phyloP scores from a whole-genome alignment of 1,284 basidiomycete genomes.

The Cerrena zonata region DNA sequence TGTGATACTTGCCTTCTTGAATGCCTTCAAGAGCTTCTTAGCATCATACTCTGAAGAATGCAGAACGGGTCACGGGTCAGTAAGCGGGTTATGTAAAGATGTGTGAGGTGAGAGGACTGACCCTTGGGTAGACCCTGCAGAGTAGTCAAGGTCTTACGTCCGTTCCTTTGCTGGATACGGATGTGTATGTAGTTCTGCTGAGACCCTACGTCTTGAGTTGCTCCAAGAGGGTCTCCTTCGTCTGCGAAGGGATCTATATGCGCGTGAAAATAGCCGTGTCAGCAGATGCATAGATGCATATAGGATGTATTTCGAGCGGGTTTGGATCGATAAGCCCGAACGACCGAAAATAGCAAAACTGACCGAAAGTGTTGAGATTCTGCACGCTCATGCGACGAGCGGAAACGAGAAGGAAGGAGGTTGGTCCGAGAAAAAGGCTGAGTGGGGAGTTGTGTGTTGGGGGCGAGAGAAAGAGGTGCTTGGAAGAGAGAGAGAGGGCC shows the following conservation, averaged over 20 bases:
- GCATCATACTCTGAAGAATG: slow-evolving; percentile 78
- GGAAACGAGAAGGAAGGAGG: slow-evolving; percentile 25
- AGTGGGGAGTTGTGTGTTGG: slow-evolving; percentile 34
- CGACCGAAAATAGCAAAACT: slow-evolving; percentile 26
- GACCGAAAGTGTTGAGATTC: slow-evolving; percentile 79
- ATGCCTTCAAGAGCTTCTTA: slow-evolving; percentile 97
- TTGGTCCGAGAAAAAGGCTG: slow-evolving; percentile 35
- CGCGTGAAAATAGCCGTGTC: slow-evolving; percentile 7
- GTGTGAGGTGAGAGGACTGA: slow-evolving; percentile 34
- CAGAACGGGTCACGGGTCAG: slow-evolving; percentile 9
- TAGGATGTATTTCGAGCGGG: slow-evolving; percentile 11
- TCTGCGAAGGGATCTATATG: slow-evolving; percentile 89
- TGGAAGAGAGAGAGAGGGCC: slow-evolving; percentile 27
- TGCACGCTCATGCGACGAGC: slow-evolving; percentile 84
- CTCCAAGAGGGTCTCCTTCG: slow-evolving; percentile 75
- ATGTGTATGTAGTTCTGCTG: slow-evolving; percentile 88
- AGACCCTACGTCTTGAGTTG: slow-evolving; percentile 73
- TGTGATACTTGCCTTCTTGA: slow-evolving; percentile 73
- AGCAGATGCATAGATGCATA: not conserved
- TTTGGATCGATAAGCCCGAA: slow-evolving; percentile 33
- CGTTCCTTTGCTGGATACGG: slow-evolving; percentile 98
- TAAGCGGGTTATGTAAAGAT: not conserved
- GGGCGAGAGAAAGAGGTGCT: slow-evolving; percentile 20
- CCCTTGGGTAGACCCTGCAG: slow-evolving; percentile 94
- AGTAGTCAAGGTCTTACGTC: slow-evolving; percentile 97